These are phyloP conservation scores for Trichomonas tenax DNA, from an alignment of 208 protist species.

Conservation along the genomic window DNA sequence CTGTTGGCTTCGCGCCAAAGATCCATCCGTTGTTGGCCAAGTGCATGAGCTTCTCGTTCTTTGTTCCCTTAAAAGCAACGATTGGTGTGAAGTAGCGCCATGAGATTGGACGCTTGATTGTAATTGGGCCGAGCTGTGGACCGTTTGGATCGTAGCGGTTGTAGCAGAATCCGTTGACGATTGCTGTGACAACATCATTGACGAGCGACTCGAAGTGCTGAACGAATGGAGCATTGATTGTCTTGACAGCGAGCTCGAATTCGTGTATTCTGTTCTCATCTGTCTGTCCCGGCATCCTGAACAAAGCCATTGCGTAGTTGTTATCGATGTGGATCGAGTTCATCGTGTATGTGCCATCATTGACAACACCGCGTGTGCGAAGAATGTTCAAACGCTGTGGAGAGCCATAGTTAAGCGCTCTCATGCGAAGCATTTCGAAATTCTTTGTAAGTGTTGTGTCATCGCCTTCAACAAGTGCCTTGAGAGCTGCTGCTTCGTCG, in stretches of 20 bases:
- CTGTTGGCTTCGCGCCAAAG: background rate
- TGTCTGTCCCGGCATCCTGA: background rate
- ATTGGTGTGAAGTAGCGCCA: background rate
- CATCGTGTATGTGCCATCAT: background rate
- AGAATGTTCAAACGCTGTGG: background rate
- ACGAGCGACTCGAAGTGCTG: background rate
- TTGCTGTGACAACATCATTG: background rate
- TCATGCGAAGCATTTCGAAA: background rate
- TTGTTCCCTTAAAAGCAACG: background rate
- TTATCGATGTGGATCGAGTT: background rate
- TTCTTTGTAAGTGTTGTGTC: background rate
- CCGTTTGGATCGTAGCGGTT: background rate
- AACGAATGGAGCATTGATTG: background rate
- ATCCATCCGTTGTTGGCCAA: conserved; percentile 2
- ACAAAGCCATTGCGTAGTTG: background rate
- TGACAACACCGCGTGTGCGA: background rate
- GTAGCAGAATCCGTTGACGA: background rate
- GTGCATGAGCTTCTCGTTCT: background rate
- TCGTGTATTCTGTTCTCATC: background rate
- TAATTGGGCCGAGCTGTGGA: background rate
- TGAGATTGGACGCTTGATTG: background rate
- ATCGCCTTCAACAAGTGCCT: background rate
- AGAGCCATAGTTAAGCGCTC: background rate
- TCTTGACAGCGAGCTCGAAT: background rate
- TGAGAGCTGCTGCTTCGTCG: background rate